Percentiles rank a stretch among this genome's conserved stretches.
phyloP scores from a whole-genome alignment of 306 rosid genomes.

The Ochetophila trinervis region DNA sequence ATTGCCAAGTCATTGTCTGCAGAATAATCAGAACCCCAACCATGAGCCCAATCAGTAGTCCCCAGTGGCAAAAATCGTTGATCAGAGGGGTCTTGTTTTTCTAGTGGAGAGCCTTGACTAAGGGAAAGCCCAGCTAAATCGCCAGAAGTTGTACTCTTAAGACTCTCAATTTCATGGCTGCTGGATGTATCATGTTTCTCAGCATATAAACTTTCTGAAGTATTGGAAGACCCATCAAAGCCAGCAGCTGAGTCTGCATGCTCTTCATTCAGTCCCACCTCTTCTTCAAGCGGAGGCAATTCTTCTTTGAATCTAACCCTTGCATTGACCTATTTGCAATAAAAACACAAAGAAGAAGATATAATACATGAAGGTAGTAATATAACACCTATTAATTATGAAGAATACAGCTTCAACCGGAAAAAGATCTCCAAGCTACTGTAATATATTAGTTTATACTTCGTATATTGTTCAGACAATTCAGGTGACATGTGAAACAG shows the following conservation, averaged over 20 bases:
- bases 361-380: not conserved
- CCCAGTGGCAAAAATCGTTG: constrained; percentile 47
- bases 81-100: constrained; percentile 58
- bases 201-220: constrained; percentile 80
- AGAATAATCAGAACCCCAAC: constrained; percentile 70
- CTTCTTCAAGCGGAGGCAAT: constrained; percentile 58
- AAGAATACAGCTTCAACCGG: constrained; percentile 1
- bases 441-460: not conserved
- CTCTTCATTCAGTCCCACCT: constrained; percentile 60
- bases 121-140: constrained; percentile 63
- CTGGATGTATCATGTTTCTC: constrained; percentile 80
- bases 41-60: constrained; percentile 62
- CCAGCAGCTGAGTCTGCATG: constrained; percentile 75
- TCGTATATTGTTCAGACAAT: not conserved
- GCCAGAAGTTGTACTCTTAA: constrained; percentile 65
- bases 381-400: constrained; percentile 10
- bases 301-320: constrained; percentile 69
- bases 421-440: constrained; percentile 4
- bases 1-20: constrained; percentile 50
- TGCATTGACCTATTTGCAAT: constrained; percentile 52
- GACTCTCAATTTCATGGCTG: constrained; percentile 68
- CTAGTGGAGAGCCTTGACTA: constrained; percentile 62
- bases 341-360: constrained; percentile 26
- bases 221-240: constrained; percentile 81
- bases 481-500: not conserved